Conservation (phyloP, 2,329 filamentous ascomycete genomes). For the Fusarium globosum region DNA sequence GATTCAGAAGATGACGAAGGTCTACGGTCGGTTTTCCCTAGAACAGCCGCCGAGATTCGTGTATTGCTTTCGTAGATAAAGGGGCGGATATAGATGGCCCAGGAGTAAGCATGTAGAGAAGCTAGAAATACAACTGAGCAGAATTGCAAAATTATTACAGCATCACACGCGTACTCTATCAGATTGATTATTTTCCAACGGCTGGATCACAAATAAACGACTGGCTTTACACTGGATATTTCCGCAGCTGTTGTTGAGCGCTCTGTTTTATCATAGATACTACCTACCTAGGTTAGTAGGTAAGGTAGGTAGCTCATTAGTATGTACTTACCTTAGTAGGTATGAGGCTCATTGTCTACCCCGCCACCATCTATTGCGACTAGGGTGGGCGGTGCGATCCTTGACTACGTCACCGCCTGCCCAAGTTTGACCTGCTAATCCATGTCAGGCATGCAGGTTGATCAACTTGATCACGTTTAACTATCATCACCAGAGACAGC, state of each 20-base stretch:
- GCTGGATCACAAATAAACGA: not conserved
- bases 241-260: not conserved
- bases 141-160: not conserved
- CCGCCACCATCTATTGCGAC: slow-evolving; percentile 33
- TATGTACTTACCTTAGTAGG: not conserved
- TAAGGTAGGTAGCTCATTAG: not conserved
- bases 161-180: not conserved
- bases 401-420: slow-evolving; percentile 45
- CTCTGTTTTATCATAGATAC: not conserved
- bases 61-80: slow-evolving; percentile 63
- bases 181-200: not conserved
- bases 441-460: slow-evolving; percentile 13
- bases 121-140: not conserved
- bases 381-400: slow-evolving; percentile 35
- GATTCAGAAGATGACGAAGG: slow-evolving; percentile 41
- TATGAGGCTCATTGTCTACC: slow-evolving; percentile 33
- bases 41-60: slow-evolving; percentile 69
- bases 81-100: too few relatives aligned
- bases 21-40: slow-evolving; percentile 60
- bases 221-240: not conserved
- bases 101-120: not conserved
- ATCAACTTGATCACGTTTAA: slow-evolving; percentile 38
- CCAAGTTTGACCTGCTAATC: slow-evolving; percentile 27
- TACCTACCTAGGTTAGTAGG: too few relatives aligned
- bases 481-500: slow-evolving; percentile 13